phyloP scores from a whole-genome alignment of 495 filamentous ascomycete genomes.

The Lepidopterella palustris region DNA sequence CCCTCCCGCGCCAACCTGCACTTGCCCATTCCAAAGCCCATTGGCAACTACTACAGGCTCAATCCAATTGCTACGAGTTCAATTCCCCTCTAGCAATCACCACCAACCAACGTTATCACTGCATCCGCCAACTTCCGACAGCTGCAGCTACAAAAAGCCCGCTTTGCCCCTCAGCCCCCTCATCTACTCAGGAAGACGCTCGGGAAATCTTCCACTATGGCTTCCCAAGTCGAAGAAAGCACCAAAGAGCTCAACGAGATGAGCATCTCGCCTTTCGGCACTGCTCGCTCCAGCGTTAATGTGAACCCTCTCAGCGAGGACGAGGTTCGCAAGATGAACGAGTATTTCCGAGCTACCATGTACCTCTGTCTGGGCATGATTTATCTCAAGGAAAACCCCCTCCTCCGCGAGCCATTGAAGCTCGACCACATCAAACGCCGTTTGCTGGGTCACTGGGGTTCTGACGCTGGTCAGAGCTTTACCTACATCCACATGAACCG shows the following conservation, averaged over 20 bases:
- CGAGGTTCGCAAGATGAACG: conserved; percentile 57
- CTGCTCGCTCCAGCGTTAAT: conserved; percentile 57
- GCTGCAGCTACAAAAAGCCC: not conserved
- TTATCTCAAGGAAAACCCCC: conserved; percentile 60
- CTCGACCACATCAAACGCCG: conserved; percentile 60
- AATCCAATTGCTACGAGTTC: not conserved
- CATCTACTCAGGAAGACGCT: not conserved
- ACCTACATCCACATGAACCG: conserved; percentile 74
- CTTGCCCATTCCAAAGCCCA: not conserved
- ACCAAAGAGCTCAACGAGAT: conserved; percentile 15
- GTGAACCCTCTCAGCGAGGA: conserved; percentile 52
- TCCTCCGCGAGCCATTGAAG: conserved; percentile 57
- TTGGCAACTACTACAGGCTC: conserved; percentile 1
- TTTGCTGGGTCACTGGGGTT: conserved; percentile 67
- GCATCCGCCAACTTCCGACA: conserved; percentile 11
- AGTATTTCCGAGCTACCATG: conserved; percentile 63
- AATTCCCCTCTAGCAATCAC: not conserved
- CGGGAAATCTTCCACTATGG: conserved; percentile 7
- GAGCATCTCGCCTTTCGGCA: conserved; percentile 57
- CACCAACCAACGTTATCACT: not conserved
- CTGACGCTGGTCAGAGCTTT: conserved; percentile 65
- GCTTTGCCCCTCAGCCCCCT: not conserved
- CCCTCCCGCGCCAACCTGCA: not conserved
- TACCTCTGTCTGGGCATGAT: conserved; percentile 72
- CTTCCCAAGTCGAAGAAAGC: conserved; percentile 9